These are phyloP conservation scores for Sporisorium sorghi DNA, from an alignment of 1,284 basidiomycete species.

Conservation along the genomic window DNA sequence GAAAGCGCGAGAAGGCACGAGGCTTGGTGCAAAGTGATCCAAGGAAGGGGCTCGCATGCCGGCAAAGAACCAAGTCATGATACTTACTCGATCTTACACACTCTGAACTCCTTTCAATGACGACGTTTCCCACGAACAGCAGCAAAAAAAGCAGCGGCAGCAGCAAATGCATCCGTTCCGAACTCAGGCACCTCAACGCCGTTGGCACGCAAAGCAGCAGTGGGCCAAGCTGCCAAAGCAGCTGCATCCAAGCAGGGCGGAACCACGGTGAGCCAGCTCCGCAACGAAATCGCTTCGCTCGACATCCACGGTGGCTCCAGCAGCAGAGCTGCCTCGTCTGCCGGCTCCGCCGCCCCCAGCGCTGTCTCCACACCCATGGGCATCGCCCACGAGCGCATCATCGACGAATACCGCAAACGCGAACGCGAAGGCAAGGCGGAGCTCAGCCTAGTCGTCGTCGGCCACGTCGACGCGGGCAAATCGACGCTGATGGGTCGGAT, in stretches of 20 bases:
- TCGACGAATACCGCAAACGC: constrained; percentile 81
- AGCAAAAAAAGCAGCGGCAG: constrained; percentile 45
- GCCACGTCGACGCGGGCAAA: constrained; percentile 98
- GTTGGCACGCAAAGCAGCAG: constrained; percentile 40
- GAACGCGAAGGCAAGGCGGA: constrained; percentile 77
- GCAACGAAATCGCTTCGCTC: constrained; percentile 58
- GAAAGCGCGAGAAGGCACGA: constrained; percentile 81
- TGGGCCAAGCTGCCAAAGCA: constrained; percentile 21
- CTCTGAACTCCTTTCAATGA: too few species aligned
- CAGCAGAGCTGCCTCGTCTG: constrained; percentile 47
- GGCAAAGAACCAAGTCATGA: neutral
- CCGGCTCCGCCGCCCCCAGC: constrained; percentile 65
- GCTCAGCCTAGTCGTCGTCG: constrained; percentile 90
- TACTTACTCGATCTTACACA: constrained; percentile 12
- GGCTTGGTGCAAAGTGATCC: constrained; percentile 50
- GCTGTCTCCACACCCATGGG: constrained; percentile 73
- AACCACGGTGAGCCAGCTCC: constrained; percentile 56
- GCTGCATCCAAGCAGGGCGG: constrained; percentile 70
- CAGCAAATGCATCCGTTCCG: constrained; percentile 35
- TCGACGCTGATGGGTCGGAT: constrained; percentile 96
- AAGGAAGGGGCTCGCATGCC: neutral
- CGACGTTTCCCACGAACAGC: constrained; percentile 16
- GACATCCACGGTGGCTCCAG: constrained; percentile 34
- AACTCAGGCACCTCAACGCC: constrained; percentile 52
- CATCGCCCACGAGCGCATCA: constrained; percentile 83